These are phyloP conservation scores for Lactifluus echinatus DNA, from an alignment of 768 basidiomycete species.

Conservation along the genomic window DNA sequence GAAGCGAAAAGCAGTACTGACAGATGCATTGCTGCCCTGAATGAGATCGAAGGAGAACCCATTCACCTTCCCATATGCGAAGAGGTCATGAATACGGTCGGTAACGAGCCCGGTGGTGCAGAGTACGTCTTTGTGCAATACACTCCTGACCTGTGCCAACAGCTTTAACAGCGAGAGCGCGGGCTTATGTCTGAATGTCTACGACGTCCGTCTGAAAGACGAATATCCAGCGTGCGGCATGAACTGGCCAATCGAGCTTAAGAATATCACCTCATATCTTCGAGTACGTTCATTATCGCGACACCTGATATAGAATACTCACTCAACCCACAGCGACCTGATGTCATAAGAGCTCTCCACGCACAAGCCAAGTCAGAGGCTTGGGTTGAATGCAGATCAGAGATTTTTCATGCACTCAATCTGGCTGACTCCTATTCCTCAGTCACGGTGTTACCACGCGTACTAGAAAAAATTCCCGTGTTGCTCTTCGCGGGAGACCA, in stretches of 20 bases:
- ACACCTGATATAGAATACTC: background rate
- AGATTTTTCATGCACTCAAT: slow-evolving; percentile 55
- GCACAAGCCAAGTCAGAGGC: slow-evolving; percentile 64
- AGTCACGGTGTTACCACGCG: slow-evolving; percentile 63
- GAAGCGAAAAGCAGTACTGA: slow-evolving; percentile 48
- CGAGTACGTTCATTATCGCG: slow-evolving; percentile 43
- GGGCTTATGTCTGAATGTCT: slow-evolving; percentile 83
- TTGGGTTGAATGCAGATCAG: slow-evolving; percentile 81
- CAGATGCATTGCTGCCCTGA: slow-evolving; percentile 43
- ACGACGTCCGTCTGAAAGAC: slow-evolving; percentile 90
- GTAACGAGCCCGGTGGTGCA: background rate
- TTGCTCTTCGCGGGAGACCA: slow-evolving; percentile 92
- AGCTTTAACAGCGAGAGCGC: slow-evolving; percentile 51
- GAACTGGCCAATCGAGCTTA: slow-evolving; percentile 94
- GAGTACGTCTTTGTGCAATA: background rate
- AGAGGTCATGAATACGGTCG: slow-evolving; percentile 41
- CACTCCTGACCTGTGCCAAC: background rate
- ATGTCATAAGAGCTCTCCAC: slow-evolving; percentile 79
- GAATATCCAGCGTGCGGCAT: slow-evolving; percentile 82
- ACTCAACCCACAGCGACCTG: slow-evolving; percentile 45
- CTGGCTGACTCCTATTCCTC: slow-evolving; percentile 53
- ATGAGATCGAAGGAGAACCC: slow-evolving; percentile 44
- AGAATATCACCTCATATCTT: slow-evolving; percentile 66
- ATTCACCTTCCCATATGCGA: slow-evolving; percentile 54
- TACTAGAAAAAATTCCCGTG: slow-evolving; percentile 76